phyloP scores from a whole-genome alignment of 2,329 filamentous ascomycete species.

The Podosphaera xanthii region DNA sequence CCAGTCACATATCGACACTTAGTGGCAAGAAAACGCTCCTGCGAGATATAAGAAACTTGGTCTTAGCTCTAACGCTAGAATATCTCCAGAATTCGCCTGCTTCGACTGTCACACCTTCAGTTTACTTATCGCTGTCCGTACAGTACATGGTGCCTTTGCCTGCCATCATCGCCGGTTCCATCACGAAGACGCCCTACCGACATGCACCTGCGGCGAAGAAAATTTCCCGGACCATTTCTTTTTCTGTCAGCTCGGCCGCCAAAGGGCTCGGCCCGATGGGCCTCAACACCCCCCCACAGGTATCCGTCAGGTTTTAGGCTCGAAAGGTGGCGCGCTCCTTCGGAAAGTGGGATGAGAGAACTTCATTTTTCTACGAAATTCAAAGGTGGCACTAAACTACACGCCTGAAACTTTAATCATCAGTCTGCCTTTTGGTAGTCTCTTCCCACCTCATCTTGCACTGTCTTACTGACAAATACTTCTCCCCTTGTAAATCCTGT shows the following conservation, averaged over 20 bases:
- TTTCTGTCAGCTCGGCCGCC: too few species aligned
- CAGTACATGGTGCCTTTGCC: too few species aligned
- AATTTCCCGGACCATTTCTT: too few species aligned
- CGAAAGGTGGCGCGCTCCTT: neutral
- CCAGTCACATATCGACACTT: too few species aligned
- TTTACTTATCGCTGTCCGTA: neutral
- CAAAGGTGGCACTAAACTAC: neutral
- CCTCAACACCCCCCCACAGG: neutral
- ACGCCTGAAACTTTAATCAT: neutral
- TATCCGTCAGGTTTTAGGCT: neutral
- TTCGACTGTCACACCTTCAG: neutral
- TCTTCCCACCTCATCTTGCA: too few species aligned
- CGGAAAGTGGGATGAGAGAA: neutral
- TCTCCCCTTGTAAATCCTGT: neutral
- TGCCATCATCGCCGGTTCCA: neutral
- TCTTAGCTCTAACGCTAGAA: too few species aligned
- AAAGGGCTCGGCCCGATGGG: too few species aligned
- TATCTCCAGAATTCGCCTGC: neutral
- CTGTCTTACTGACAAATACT: neutral
- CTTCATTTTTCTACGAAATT: neutral
- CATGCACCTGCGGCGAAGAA: too few species aligned
- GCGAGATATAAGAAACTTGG: too few species aligned
- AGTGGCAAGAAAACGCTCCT: too few species aligned
- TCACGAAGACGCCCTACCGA: neutral
- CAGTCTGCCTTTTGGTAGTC: too few species aligned